These are phyloP conservation scores for Carex littledalei DNA, from an alignment of 176 grass and related monocot species.

Conservation along the genomic window DNA sequence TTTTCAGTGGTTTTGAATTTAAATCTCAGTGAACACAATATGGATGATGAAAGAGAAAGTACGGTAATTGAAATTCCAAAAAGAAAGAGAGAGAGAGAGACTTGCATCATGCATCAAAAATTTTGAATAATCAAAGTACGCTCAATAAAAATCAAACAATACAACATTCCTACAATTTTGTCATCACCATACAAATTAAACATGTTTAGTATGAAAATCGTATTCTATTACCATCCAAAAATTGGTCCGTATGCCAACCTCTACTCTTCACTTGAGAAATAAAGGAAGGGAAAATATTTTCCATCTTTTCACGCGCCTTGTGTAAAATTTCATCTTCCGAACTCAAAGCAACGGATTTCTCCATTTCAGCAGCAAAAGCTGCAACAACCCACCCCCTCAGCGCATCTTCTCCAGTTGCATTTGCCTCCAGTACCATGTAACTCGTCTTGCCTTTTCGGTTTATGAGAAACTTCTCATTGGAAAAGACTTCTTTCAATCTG, in stretches of 20 bases:
- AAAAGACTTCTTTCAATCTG: slow-evolving; percentile 48
- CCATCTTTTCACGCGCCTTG: slow-evolving; percentile 56
- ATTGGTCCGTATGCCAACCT: slow-evolving; percentile 89
- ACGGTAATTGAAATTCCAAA: background rate
- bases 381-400: slow-evolving; percentile 79
- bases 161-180: background rate
- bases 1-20: background rate
- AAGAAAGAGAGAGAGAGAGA: background rate
- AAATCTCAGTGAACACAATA: background rate
- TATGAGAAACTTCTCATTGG: slow-evolving; percentile 71
- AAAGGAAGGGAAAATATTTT: slow-evolving; percentile 52
- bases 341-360: slow-evolving; percentile 26
- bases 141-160: slow-evolving; percentile 14
- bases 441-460: slow-evolving; percentile 26
- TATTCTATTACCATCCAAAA: slow-evolving; percentile 74
- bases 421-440: slow-evolving; percentile 77
- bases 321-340: slow-evolving; percentile 28
- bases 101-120: background rate
- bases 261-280: slow-evolving; percentile 51
- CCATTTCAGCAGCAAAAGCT: slow-evolving; percentile 66
- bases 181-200: background rate
- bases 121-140: background rate
- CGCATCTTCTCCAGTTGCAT: slow-evolving; percentile 65
- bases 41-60: background rate
- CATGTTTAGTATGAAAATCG: slow-evolving; percentile 38